A percentile compares a stretch with the other conserved stretches of the same genome.
These are phyloP conservation scores for Teunomyces lycoperdinae DNA, from an alignment of 805 yeast species.

Conservation along the genomic window DNA sequence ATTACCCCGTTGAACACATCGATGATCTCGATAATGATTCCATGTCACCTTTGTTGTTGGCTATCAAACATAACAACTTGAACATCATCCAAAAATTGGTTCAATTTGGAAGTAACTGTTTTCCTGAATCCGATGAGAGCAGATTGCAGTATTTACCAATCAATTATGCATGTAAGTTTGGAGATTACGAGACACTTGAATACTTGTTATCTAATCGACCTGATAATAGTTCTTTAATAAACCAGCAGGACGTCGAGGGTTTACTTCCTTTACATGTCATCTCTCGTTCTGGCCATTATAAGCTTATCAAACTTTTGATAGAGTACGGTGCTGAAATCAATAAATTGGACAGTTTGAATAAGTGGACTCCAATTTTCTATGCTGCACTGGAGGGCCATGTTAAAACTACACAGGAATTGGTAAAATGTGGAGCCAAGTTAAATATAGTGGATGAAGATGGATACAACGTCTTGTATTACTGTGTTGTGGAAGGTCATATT, in stretches of 20 bases:
- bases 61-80: conserved; percentile 67
- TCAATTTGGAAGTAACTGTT: conserved; percentile 33
- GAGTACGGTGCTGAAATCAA: conserved; percentile 74
- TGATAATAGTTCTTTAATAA: conserved; percentile 22
- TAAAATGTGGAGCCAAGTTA: conserved; percentile 71
- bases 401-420: conserved; percentile 63
- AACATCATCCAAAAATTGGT: conserved; percentile 34
- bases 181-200: conserved; percentile 68
- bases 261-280: conserved; percentile 83
- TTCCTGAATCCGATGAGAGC: conserved; percentile 45
- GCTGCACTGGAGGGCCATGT: conserved; percentile 84
- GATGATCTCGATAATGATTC: conserved; percentile 68
- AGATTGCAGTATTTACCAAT: conserved; percentile 71
- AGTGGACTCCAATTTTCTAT: conserved; percentile 93
- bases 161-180: conserved; percentile 85
- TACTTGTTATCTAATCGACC: conserved; percentile 47
- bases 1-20: conserved; percentile 33
- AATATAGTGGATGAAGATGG: conserved; percentile 74
- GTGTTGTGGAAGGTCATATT: conserved; percentile 92
- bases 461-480: conserved; percentile 77
- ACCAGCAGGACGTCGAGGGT: conserved; percentile 81
- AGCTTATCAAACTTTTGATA: conserved; percentile 65
- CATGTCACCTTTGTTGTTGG: conserved; percentile 76
- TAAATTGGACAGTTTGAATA: conserved; percentile 76
- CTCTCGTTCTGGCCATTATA: conserved; percentile 76